Evolutionary conservation across 1,284 basidiomycete species (phyloP).

Genomic region (Melanopsichium pennsylvanicum): DNA sequence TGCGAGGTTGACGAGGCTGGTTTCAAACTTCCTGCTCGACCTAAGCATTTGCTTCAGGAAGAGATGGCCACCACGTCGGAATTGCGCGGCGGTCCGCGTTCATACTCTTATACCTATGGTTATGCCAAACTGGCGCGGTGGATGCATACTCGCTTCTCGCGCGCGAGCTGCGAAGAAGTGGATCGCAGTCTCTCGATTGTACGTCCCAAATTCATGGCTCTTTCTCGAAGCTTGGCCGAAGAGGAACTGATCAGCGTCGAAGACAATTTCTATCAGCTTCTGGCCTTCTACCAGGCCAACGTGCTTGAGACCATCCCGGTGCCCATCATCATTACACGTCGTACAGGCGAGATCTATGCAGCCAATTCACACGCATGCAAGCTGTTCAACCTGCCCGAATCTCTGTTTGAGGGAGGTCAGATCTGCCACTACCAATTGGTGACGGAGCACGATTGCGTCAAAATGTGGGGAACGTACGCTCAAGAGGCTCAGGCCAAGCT

Average conservation of each 20-base stretch:
- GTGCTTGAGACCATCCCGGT: slow-evolving; percentile 36
- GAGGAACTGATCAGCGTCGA: slow-evolving; percentile 38
- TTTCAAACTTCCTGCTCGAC: slow-evolving; percentile 23
- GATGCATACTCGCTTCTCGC: slow-evolving; percentile 42
- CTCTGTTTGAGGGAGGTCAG: slow-evolving; percentile 37
- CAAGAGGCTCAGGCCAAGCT: slow-evolving; percentile 11
- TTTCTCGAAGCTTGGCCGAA: slow-evolving; percentile 32
- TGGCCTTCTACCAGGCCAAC: slow-evolving; percentile 36
- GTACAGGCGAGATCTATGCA: slow-evolving; percentile 47
- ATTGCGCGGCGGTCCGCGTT: slow-evolving; percentile 17
- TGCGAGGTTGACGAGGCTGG: slow-evolving; percentile 22
- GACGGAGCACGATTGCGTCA: slow-evolving; percentile 25
- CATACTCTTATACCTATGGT: slow-evolving; percentile 44
- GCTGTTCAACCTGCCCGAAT: slow-evolving; percentile 27
- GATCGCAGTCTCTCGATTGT: slow-evolving; percentile 25
- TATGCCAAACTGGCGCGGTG: slow-evolving; percentile 47
- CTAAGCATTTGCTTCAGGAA: slow-evolving; percentile 34
- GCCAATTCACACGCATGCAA: slow-evolving; percentile 33
- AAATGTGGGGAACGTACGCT: slow-evolving; percentile 35
- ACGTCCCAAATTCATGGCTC: slow-evolving; percentile 36
- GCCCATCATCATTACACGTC: slow-evolving; percentile 28
- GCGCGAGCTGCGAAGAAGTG: slow-evolving; percentile 29
- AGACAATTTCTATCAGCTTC: slow-evolving; percentile 26
- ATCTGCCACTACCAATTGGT: slow-evolving; percentile 43
- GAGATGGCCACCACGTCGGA: slow-evolving; percentile 29